phyloP scores from a whole-genome alignment of 2,329 filamentous ascomycete species.

The Alternaria infectoria region DNA sequence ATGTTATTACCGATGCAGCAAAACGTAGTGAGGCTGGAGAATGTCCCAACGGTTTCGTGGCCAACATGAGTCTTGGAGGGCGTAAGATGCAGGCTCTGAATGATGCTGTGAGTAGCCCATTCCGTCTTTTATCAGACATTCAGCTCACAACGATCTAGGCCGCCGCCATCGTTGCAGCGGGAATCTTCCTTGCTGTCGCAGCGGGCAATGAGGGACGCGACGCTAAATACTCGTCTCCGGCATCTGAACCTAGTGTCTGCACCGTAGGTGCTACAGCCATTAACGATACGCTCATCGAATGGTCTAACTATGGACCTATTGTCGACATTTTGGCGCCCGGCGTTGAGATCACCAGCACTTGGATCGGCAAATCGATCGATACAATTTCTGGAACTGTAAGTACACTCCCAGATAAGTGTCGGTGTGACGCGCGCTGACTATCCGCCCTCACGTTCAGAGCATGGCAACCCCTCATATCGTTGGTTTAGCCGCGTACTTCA shows the following conservation, averaged over 20 bases:
- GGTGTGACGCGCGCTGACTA: neutral
- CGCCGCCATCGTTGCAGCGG: conserved; percentile 38
- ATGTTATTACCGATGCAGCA: conserved; percentile 19
- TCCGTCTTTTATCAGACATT: neutral
- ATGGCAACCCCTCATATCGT: conserved; percentile 75
- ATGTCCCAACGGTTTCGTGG: conserved; percentile 41
- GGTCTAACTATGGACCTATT: conserved; percentile 45
- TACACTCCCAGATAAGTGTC: neutral
- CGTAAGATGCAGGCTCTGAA: conserved; percentile 29
- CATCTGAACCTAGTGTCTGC: conserved; percentile 44
- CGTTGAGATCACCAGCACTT: conserved; percentile 54
- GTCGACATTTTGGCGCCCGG: conserved; percentile 50
- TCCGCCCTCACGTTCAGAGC: conserved; percentile 32
- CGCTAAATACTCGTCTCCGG: conserved; percentile 39
- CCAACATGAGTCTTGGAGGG: conserved; percentile 46
- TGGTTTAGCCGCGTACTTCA: conserved; percentile 72
- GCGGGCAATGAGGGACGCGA: conserved; percentile 45
- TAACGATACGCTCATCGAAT: conserved; percentile 38
- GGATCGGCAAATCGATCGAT: conserved; percentile 45
- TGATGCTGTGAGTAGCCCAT: conserved; percentile 21
- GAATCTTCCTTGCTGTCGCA: conserved; percentile 47
- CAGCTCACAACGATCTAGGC: conserved; percentile 20
- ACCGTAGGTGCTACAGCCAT: conserved; percentile 47
- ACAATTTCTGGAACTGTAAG: conserved; percentile 61
- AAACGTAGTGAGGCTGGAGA: conserved; percentile 2